These are phyloP conservation scores for Blastocystis hominis DNA, from an alignment of 352 stramenopile genomes.

Conservation along the genomic window DNA sequence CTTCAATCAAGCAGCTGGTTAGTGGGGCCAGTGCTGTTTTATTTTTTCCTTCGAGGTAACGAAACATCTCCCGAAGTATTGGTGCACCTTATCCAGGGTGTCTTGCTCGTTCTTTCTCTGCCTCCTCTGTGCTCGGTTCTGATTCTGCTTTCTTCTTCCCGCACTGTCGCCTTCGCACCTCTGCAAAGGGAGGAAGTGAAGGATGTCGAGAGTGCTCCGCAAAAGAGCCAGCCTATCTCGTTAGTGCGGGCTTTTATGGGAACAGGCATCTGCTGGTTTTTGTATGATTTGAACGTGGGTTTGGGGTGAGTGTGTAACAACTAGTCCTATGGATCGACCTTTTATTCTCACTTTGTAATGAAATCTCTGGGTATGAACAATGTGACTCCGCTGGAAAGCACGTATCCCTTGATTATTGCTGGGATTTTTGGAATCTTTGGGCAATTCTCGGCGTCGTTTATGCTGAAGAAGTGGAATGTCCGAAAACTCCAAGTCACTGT, in stretches of 20 bases:
- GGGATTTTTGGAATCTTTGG: slow-evolving; percentile 4
- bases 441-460: not conserved
- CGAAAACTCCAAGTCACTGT: not conserved
- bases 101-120: not conserved
- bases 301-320: not conserved
- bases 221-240: not conserved
- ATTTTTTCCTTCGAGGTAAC: not conserved
- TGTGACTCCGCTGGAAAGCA: not conserved
- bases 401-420: slow-evolving; percentile 10
- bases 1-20: slow-evolving; percentile 34
- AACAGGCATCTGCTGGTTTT: slow-evolving; percentile 11
- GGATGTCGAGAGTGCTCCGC: not conserved
- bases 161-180: not conserved
- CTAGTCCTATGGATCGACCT: slow-evolving; percentile 44
- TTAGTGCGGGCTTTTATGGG: slow-evolving; percentile 5
- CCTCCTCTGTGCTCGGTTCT: not conserved
- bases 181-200: not conserved
- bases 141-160: not conserved
- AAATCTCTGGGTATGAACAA: not conserved
- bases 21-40: not conserved
- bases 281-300: slow-evolving; percentile 39
- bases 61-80: not conserved
- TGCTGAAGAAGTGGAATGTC: not conserved
- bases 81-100: not conserved
- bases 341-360: not conserved